Evolutionary conservation across 2,329 filamentous ascomycete genomes (phyloP), one percentile per base, ranked within the genome.

Genomic region (Neofusicoccum cordaticola): DNA sequence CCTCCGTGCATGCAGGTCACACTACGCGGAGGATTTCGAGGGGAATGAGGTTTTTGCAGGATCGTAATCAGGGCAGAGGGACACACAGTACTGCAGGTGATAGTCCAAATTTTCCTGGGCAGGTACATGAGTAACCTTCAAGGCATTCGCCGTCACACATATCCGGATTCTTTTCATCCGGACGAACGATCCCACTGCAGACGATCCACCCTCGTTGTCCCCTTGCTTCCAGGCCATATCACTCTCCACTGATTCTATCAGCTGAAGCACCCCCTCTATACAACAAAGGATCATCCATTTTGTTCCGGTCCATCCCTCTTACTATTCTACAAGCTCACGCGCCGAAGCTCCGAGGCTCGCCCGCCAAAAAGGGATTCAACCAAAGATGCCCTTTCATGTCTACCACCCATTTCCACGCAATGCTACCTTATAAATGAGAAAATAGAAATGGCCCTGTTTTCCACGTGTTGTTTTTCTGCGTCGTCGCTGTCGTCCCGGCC

Each of bases 331-430:
- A 60, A 60, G 56, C 56, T 45, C 56, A 60, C 42, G 42, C 56
- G 27, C 41, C 56, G 41, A 60, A 47, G 56, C 56, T 47, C 39
- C 56, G 53, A 58, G 39, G 27, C 42, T 47, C 31, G 56, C 56
- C 56, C 17, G 34, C 27, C 48, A 52, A 58, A 37, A 31, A 19
- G 27, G n/a, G 27, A 8, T 9, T 47, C n/a, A 13, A 19, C 42
- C 31, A 27, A 60, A 60, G 27, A 60, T 15, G 13, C 42, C 56
- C 53, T 45, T 60, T 22, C 42, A 27, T 60, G 34, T 48, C 56
- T 47, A 60, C 56, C 17, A 47, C 42, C 56, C 56, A 60, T 45
- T 60, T 47, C 56, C 42, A 60, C 56, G 56, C 56, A 60, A 60
- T 60, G 56, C 56, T 60, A 47, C 56, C 56, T 35, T 47, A 60